phyloP scores from a whole-genome alignment of 495 filamentous ascomycete genomes.

The Penicillium bialowiezense region DNA sequence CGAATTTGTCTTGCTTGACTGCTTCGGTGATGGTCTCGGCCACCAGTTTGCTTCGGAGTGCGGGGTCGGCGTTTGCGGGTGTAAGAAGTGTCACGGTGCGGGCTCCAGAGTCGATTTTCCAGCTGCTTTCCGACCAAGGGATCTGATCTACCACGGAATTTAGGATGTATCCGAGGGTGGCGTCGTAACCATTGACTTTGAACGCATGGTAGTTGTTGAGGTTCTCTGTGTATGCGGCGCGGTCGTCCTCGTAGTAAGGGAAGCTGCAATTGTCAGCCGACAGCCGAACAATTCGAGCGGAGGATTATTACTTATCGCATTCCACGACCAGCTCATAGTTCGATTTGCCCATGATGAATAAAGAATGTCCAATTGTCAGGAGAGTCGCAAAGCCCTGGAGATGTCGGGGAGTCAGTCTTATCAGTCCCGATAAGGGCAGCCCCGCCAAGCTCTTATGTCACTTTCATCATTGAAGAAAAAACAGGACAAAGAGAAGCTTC shows the following conservation, averaged over 20 bases:
- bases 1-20: slow-evolving; percentile 61
- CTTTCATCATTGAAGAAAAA: slow-evolving; percentile 19
- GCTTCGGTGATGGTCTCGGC: slow-evolving; percentile 59
- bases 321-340: slow-evolving; percentile 55
- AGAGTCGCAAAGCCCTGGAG: no score
- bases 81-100: slow-evolving; percentile 48
- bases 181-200: slow-evolving; percentile 46
- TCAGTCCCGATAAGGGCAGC: slow-evolving; percentile 26
- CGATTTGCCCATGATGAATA: slow-evolving; percentile 41
- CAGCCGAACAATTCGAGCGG: slow-evolving; percentile 17
- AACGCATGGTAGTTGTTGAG: slow-evolving; percentile 54
- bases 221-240: slow-evolving; percentile 45
- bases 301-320: slow-evolving; percentile 55
- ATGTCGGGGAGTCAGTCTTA: no score
- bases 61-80: slow-evolving; percentile 38
- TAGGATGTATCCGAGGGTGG: slow-evolving; percentile 61
- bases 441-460: slow-evolving; percentile 25
- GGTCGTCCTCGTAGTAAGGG: slow-evolving; percentile 60
- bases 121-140: slow-evolving; percentile 49
- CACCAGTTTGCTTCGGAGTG: slow-evolving; percentile 59
- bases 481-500: slow-evolving; percentile 3
- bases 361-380: no score
- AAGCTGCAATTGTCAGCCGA: slow-evolving; percentile 49
- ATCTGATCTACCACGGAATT: slow-evolving; percentile 57
- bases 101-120: slow-evolving; percentile 44